Percentiles rank a stretch among this genome's conserved stretches.
Conservation (phyloP, 2,329 filamentous ascomycete genomes). For the Diaporthe aspalathi region DNA sequence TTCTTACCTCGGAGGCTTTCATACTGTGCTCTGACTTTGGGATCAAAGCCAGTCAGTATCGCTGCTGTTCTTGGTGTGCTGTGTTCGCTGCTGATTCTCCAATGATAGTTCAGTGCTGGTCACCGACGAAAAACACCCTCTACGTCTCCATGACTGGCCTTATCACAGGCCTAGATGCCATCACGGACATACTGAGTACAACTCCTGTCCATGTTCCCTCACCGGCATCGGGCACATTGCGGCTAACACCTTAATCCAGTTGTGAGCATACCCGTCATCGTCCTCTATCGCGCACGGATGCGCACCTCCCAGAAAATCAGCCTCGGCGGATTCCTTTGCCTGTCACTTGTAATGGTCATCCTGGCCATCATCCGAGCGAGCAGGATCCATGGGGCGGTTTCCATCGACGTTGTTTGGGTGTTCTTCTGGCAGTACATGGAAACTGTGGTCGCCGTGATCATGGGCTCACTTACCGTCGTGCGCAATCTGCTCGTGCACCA, state of each 20-base stretch:
- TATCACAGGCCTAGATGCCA: slow-evolving; percentile 7
- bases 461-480: slow-evolving; percentile 14
- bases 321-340: slow-evolving; percentile 12
- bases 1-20: background rate
- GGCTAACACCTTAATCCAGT: background rate
- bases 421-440: slow-evolving; percentile 24
- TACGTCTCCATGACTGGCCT: slow-evolving; percentile 24
- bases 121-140: background rate
- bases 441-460: slow-evolving; percentile 1
- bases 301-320: slow-evolving; percentile 11
- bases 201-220: background rate
- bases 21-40: slow-evolving; percentile 1
- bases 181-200: slow-evolving; percentile 17
- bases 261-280: slow-evolving; percentile 17
- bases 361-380: slow-evolving; percentile 9
- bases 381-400: background rate
- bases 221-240: too few species aligned
- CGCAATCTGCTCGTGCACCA: slow-evolving; percentile 20
- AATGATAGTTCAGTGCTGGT: background rate
- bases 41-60: background rate
- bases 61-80: background rate
- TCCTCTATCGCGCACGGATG: slow-evolving; percentile 16
- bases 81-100: background rate
- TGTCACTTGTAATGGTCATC: slow-evolving; percentile 5
- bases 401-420: background rate